Percentiles rank a stretch among this genome's conserved stretches.
These are phyloP conservation scores for Iris pallida DNA, from an alignment of 116 monocot species.

Conservation along the genomic window DNA sequence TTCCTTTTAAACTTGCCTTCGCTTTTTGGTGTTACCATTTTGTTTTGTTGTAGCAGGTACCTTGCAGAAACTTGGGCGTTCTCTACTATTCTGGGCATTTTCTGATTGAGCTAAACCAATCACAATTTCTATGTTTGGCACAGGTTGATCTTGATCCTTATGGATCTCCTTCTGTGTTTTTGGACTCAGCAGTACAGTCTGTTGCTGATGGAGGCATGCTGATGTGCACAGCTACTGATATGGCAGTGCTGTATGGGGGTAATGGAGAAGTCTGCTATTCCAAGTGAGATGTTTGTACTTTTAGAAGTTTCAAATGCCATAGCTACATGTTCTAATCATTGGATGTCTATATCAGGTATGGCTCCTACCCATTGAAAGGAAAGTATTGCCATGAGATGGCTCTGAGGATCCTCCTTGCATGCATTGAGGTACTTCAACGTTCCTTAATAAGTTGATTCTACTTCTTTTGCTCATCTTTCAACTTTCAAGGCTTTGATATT, in stretches of 20 bases:
- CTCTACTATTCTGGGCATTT: no score
- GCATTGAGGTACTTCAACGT: no score
- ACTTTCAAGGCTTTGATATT: no score
- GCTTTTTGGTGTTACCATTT: no score
- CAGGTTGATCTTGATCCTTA: slow-evolving; percentile 97
- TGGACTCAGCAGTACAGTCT: slow-evolving; percentile 82
- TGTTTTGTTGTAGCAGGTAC: no score
- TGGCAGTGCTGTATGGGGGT: slow-evolving; percentile 81
- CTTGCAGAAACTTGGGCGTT: no score
- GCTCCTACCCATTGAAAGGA: slow-evolving; percentile 75
- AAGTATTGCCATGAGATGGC: slow-evolving; percentile 96
- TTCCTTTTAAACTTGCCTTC: no score
- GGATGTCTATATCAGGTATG: slow-evolving; percentile 48
- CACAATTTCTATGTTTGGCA: no score
- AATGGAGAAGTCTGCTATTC: slow-evolving; percentile 91
- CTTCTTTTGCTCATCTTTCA: no score
- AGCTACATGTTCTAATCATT: slow-evolving; percentile 6
- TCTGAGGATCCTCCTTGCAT: slow-evolving; percentile 82
- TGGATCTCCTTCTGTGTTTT: slow-evolving; percentile 81
- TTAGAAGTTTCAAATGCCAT: background rate
- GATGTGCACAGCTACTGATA: slow-evolving; percentile 94
- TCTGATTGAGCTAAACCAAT: no score
- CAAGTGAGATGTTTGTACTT: slow-evolving; percentile 73
- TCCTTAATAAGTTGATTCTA: no score
- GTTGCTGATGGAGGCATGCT: slow-evolving; percentile 83